These are phyloP conservation scores for Carex parvula DNA, from an alignment of 176 grass and related monocot species.

Conservation along the genomic window DNA sequence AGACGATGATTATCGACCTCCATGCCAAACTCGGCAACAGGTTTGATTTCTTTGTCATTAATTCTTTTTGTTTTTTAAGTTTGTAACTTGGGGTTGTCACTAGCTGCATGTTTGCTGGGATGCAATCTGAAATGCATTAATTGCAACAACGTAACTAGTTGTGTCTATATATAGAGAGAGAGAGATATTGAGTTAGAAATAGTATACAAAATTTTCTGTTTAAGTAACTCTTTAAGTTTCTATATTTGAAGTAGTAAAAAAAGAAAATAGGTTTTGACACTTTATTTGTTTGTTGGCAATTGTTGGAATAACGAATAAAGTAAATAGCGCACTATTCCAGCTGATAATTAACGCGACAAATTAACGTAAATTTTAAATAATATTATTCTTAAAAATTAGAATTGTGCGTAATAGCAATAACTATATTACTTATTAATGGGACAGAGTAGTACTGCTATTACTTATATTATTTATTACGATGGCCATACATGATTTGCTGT, in stretches of 20 bases:
- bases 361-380: background rate
- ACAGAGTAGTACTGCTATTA: background rate
- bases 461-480: background rate
- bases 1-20: conserved; percentile 81
- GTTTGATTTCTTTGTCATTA: conserved; percentile 15
- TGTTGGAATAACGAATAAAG: no score
- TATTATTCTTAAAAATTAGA: background rate
- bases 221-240: background rate
- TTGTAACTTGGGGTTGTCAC: background rate
- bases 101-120: background rate
- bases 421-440: background rate
- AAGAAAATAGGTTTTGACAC: background rate
- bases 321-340: no score
- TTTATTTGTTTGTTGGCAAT: background rate
- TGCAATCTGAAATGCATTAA: no score
- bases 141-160: no score
- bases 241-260: background rate
- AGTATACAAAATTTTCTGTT: background rate
- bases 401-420: background rate
- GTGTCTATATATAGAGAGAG: no score
- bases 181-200: background rate
- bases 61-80: background rate
- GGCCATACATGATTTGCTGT: background rate
- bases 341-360: no score
- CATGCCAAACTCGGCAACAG: conserved; percentile 80